Evolutionary conservation across 169 alveolate genomes (phyloP).

Genomic region (Neospora caninum): DNA sequence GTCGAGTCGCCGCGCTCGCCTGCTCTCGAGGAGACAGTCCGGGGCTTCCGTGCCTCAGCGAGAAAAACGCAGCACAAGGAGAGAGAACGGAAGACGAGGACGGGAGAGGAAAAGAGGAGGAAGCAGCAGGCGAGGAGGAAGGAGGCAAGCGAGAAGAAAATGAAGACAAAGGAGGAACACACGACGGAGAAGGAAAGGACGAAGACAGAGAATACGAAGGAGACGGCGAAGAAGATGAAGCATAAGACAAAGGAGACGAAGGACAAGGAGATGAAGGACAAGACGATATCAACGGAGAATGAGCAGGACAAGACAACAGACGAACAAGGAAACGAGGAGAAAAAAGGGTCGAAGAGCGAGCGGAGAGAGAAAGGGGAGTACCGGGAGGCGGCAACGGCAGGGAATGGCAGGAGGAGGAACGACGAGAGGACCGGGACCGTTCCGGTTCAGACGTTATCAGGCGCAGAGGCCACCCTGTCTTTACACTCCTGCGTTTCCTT

Average conservation of each 20-base stretch:
- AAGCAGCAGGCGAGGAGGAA: not conserved
- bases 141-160: not conserved
- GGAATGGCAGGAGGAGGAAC: no score
- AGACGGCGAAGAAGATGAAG: not conserved
- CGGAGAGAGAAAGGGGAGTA: no score
- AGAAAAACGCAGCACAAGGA: not conserved
- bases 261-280: not conserved
- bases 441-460: no score
- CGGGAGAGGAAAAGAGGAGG: not conserved
- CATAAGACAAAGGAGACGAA: not conserved
- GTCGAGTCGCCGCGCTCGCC: not conserved
- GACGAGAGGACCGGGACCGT: no score
- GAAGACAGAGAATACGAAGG: not conserved
- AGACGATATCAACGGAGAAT: not conserved
- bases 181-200: not conserved
- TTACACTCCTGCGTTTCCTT: no score
- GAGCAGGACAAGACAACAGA: no score
- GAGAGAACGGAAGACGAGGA: not conserved
- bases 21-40: not conserved
- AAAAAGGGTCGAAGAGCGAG: no score
- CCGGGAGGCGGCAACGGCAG: no score
- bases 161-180: not conserved
- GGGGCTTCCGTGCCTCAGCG: not conserved
- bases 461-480: no score
- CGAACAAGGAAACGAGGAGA: no score